Evolutionary conservation across 441 rosid genomes (phyloP).

Genomic region (Flueggea neowawraea): DNA sequence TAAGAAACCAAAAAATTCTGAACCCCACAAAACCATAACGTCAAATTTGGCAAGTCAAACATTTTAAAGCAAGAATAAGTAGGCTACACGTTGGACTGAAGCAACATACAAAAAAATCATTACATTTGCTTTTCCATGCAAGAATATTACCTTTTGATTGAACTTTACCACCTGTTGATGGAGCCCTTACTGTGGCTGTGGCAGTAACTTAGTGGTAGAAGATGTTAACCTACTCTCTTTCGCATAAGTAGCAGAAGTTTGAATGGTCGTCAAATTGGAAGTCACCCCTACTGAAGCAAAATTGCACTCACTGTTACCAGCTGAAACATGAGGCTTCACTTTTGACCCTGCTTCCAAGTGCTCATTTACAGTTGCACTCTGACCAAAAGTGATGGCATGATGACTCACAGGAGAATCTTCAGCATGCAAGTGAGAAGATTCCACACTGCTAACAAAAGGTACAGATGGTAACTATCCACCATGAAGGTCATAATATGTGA

Average conservation of each 20-base stretch:
- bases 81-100: no score
- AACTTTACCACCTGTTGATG: constrained; percentile 43
- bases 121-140: background rate
- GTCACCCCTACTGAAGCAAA: constrained; percentile 27
- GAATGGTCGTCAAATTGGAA: constrained; percentile 28
- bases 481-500: constrained; percentile 56
- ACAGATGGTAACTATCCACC: constrained; percentile 42
- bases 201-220: constrained; percentile 21
- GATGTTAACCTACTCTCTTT: constrained; percentile 27
- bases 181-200: constrained; percentile 20
- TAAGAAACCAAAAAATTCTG: no score
- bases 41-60: no score
- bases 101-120: no score
- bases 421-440: constrained; percentile 36
- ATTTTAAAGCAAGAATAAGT: no score
- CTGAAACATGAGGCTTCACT: constrained; percentile 25
- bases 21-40: no score
- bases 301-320: constrained; percentile 24
- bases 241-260: constrained; percentile 24
- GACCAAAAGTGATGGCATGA: constrained; percentile 25
- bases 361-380: constrained; percentile 23
- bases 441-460: constrained; percentile 32
- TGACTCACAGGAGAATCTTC: constrained; percentile 36
- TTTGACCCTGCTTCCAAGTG: constrained; percentile 26
- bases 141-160: constrained; percentile 68